Conservation (phyloP, 208 protist genomes). For the Crithidia fasciculata region DNA sequence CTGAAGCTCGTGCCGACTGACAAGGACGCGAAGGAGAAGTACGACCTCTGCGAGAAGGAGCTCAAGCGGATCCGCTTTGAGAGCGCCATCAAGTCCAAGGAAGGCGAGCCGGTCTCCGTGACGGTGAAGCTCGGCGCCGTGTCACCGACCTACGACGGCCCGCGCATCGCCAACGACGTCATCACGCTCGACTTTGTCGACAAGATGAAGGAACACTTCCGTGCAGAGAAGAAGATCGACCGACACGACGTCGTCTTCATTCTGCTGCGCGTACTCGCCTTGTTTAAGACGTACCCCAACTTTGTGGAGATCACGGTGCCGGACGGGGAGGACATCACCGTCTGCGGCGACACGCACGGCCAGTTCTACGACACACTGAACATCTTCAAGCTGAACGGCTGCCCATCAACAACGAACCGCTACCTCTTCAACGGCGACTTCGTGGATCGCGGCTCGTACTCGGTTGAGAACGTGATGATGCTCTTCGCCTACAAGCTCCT, state of each 20-base stretch:
- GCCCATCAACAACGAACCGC: constrained; percentile 87
- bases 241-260: constrained; percentile 87
- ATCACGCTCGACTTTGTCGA: constrained; percentile 86
- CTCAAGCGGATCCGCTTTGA: constrained; percentile 94
- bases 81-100: constrained; percentile 93
- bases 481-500: constrained; percentile 97
- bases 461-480: constrained; percentile 95
- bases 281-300: constrained; percentile 87
- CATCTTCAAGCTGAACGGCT: constrained; percentile 95
- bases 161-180: constrained; percentile 69
- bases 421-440: constrained; percentile 97
- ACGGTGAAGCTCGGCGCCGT: constrained; percentile 82
- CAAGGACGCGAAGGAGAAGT: constrained; percentile 89
- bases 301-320: constrained; percentile 90
- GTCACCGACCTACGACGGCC: constrained; percentile 69
- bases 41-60: constrained; percentile 94
- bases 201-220: constrained; percentile 81
- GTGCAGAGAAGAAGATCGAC: constrained; percentile 83
- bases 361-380: constrained; percentile 98
- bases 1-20: constrained; percentile 92
- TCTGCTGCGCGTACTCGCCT: constrained; percentile 75
- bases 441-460: constrained; percentile 97
- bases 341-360: constrained; percentile 99
- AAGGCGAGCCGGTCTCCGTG: constrained; percentile 65
- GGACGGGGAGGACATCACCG: constrained; percentile 90